phyloP scores from a whole-genome alignment of 2,329 filamentous ascomycete genomes.

The Cordyceps javanica region DNA sequence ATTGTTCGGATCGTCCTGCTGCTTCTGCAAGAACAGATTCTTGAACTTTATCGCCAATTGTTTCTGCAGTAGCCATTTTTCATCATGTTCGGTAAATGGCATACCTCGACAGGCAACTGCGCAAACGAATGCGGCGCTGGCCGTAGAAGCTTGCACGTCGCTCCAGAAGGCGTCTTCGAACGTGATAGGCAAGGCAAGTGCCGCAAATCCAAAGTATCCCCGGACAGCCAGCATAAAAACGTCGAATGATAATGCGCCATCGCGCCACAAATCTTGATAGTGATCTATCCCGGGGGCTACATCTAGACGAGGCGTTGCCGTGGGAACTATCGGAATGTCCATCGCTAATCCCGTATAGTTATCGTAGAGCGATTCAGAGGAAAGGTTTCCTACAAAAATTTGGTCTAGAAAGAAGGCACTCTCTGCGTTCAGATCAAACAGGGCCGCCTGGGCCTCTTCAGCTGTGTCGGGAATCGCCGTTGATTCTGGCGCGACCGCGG shows the following conservation, averaged over 20 bases:
- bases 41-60: slow-evolving; percentile 19
- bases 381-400: slow-evolving; percentile 18
- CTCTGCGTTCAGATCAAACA: slow-evolving; percentile 19
- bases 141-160: slow-evolving; percentile 18
- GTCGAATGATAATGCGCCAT: neutral
- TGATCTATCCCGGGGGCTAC: neutral
- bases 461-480: too few species aligned
- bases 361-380: neutral
- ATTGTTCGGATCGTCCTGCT: neutral
- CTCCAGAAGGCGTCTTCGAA: slow-evolving; percentile 21
- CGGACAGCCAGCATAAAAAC: slow-evolving; percentile 15
- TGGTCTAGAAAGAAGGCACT: slow-evolving; percentile 21
- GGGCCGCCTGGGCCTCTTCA: neutral
- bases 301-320: neutral
- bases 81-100: slow-evolving; percentile 15
- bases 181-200: slow-evolving; percentile 19
- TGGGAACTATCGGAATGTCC: neutral
- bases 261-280: neutral
- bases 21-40: slow-evolving; percentile 16
- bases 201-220: slow-evolving; percentile 20
- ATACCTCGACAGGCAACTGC: slow-evolving; percentile 22
- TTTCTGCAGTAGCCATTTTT: slow-evolving; percentile 19
- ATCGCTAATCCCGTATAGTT: neutral
- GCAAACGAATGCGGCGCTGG: slow-evolving; percentile 19
- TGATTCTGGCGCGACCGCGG: neutral